Conservation (phyloP, 2,329 filamentous ascomycete genomes). For the Endothia cerciana region DNA sequence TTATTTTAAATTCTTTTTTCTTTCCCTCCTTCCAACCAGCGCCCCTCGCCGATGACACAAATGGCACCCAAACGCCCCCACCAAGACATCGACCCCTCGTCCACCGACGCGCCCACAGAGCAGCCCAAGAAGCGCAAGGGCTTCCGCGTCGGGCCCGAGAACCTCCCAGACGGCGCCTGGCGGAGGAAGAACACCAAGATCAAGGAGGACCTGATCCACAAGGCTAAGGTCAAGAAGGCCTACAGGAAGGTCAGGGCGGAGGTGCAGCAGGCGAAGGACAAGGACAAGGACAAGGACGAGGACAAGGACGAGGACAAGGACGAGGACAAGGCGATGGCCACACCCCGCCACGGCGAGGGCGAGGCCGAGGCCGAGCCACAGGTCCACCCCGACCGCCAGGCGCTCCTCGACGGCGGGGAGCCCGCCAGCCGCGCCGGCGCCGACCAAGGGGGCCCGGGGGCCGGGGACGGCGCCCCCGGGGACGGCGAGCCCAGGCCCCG, state of each 20-base stretch:
- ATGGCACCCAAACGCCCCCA: slow-evolving; percentile 66
- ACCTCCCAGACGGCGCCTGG: slow-evolving; percentile 88
- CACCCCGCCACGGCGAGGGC: no score
- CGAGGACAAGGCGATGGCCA: no score
- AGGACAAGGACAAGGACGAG: slow-evolving; percentile 29
- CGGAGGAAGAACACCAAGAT: slow-evolving; percentile 82
- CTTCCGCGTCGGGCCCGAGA: slow-evolving; percentile 85
- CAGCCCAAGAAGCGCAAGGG: slow-evolving; percentile 68
- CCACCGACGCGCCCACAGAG: slow-evolving; percentile 40
- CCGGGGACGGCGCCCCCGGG: no score
- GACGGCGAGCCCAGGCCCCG: not conserved
- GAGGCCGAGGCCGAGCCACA: slow-evolving; percentile 28
- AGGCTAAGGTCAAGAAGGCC: slow-evolving; percentile 89
- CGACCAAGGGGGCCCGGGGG: slow-evolving; percentile 12
- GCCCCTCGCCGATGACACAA: not conserved
- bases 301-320: slow-evolving; percentile 29
- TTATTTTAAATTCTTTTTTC: no score
- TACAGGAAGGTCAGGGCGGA: slow-evolving; percentile 84
- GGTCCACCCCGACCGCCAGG: slow-evolving; percentile 48
- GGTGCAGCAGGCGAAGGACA: slow-evolving; percentile 34
- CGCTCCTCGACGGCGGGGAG: slow-evolving; percentile 40
- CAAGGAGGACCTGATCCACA: slow-evolving; percentile 85
- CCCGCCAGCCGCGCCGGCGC: slow-evolving; percentile 15
- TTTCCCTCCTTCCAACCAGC: not conserved
- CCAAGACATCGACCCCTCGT: slow-evolving; percentile 44